Evolutionary conservation across 176 grass and related monocot genomes (phyloP).

Genomic region (Carex kokanica): DNA sequence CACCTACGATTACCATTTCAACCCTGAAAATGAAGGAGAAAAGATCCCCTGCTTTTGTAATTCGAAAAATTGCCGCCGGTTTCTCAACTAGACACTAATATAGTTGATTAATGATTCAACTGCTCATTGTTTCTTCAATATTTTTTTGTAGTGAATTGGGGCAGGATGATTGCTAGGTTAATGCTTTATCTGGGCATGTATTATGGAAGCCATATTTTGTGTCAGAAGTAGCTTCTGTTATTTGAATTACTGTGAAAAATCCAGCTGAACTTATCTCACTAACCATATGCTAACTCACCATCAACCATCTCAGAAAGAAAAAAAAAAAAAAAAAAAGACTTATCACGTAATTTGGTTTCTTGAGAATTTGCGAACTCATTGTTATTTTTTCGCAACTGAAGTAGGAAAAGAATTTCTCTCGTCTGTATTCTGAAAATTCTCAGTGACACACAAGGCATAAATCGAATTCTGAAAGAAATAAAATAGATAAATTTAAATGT

Average conservation of each 20-base stretch:
- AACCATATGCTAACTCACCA: no score
- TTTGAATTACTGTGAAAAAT: neutral
- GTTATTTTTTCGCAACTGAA: neutral
- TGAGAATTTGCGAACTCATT: neutral
- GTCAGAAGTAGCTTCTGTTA: neutral
- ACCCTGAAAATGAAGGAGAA: slow-evolving; percentile 80
- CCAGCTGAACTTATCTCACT: neutral
- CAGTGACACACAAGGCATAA: neutral
- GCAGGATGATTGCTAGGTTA: slow-evolving; percentile 15
- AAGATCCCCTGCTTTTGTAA: slow-evolving; percentile 88
- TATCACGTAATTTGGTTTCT: no score
- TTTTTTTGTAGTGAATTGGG: neutral
- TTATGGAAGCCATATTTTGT: slow-evolving; percentile 3
- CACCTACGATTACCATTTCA: slow-evolving; percentile 95
- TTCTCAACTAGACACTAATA: slow-evolving; percentile 60
- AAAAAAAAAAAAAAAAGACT: no score
- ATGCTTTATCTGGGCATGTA: slow-evolving; percentile 8
- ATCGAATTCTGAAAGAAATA: neutral
- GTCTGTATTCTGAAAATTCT: no score
- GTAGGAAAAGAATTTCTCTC: neutral
- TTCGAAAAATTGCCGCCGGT: slow-evolving; percentile 69
- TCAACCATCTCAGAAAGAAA: no score
- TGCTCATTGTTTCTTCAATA: neutral
- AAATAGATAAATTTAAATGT: neutral
- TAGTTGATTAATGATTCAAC: neutral